Base-by-base conservation (phyloP, 164 flowering plant species). In the Annona squamosa region DNA sequence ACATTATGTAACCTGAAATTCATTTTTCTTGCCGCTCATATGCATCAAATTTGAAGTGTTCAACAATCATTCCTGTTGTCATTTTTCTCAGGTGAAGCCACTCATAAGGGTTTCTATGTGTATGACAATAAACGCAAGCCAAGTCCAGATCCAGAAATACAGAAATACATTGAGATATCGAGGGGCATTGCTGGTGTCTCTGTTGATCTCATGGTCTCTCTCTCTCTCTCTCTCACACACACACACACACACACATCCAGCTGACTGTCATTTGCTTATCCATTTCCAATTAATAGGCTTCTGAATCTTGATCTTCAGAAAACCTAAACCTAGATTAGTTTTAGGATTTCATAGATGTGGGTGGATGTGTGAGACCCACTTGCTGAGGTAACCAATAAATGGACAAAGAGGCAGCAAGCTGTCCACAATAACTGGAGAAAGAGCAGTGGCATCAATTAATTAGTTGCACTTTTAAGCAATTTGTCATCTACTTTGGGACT, bases 121-220 rank as follows among this genome's bases (percentile, higher is more conserved):
- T 93, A 95, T 79, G 90, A 90, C 75, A 85, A 84, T 69, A 86
- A 74, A 71, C 87, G 89, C 77, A 88, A 85, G 79, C 88, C 98
- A 17, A 85, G 72, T 56, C 96, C 94, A 18, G 96, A 93, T 77
- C 93, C 92, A 46, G 92, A 89, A 82, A 37, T 96, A 16, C 83
- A 81, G 81, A 91, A 87, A 70, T 91, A 85, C 70, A 82, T 91
- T 75, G 91, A 90, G 83, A 90, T 85, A 81, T 85, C 97, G 2
- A 84, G 93, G 79, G 82, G 78, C 75, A 86, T 92, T 57, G 85
- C 97, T 72, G 98, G 90, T 45, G 87, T 84, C 37, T 47, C 77
- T n/a, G 75, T 86, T 76, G 91, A 93, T 73, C 85, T 94, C 48
- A 89, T 88, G 98, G 98, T 92, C 63, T 84, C 72, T 78, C 69